Evolutionary conservation across 2,329 filamentous ascomycete species (phyloP), one percentile per base, ranked within the genome.

Genomic region (Trichoderma sp.): DNA sequence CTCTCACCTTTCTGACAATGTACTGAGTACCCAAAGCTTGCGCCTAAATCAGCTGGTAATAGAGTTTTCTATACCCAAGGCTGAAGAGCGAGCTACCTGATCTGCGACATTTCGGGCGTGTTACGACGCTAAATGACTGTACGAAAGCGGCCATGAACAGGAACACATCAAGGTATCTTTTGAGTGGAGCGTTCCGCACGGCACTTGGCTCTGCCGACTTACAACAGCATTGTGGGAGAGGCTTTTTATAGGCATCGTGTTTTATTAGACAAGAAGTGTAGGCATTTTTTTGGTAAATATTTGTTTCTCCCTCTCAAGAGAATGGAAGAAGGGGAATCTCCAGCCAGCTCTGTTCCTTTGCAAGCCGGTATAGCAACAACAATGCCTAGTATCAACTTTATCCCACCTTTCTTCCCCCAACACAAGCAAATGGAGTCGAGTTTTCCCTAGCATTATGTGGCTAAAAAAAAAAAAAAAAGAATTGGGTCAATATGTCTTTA

Each of bases 31-130:
- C 13, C 46, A 24, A 7, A 24, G 46, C 14, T 21, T 21, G 0
- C 3, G 21, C 8, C 3, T 24, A 24, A 13, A 8, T 2, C 4
- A 1, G 46, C n/a, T 3, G 5, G n/a, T 7, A 1, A 5, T 21
- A 5, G 8, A 49, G 46, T 49, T 13, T 10, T 13, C n/a, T 49
- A 2, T 24, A 49, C 46, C n/a, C 4, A 49, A 3, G 11, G 2
- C n/a, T 13, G 10, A 24, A 24, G 39, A 10, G 46, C n/a, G 3
- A 49, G n/a, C n/a, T 24, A 49, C 46, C 46, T 24, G n/a, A 49
- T 49, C 8, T 13, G 10, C 2, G n/a, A 24, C 46, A 49, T 49
- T 21, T 49, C 11, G 8, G n/a, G 43, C 3, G 46, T 24, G n/a
- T 24, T 49, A 49, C 46, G n/a, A 24, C n/a, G 10, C 46, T 49